These are phyloP conservation scores for Suhomyces coccinellae DNA, from an alignment of 1,139 yeast species.

Conservation along the genomic window DNA sequence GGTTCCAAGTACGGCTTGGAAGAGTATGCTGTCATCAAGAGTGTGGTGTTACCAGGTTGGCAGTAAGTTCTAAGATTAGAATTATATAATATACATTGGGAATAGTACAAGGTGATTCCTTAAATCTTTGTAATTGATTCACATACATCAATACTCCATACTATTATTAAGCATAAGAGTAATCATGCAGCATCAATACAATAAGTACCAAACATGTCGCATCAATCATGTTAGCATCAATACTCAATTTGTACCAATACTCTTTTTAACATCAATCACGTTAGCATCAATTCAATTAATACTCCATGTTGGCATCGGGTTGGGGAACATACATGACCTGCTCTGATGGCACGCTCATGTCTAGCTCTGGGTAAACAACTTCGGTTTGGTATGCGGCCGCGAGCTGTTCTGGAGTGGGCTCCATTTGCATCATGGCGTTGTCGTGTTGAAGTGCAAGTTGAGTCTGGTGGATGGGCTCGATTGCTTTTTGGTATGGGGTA, in stretches of 20 bases:
- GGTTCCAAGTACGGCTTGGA: slow-evolving; percentile 50
- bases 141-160: too few relatives aligned
- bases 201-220: too few relatives aligned
- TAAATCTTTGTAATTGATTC: too few relatives aligned
- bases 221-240: too few relatives aligned
- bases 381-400: slow-evolving; percentile 1
- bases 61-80: not conserved
- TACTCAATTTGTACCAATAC: not conserved
- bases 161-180: too few relatives aligned
- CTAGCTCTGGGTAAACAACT: slow-evolving; percentile 6
- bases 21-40: slow-evolving; percentile 44
- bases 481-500: slow-evolving; percentile 18
- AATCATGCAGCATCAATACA: too few relatives aligned
- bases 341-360: slow-evolving; percentile 1
- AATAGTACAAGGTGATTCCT: not conserved
- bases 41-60: slow-evolving; percentile 38
- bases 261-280: too few relatives aligned
- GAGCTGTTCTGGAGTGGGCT: slow-evolving; percentile 4
- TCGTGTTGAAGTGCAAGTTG: not conserved
- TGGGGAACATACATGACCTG: slow-evolving; percentile 6
- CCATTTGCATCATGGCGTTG: slow-evolving; percentile 1
- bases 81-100: slow-evolving; percentile 3
- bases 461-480: not conserved
- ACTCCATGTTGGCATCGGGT: slow-evolving; percentile 5
- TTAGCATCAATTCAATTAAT: not conserved